phyloP scores from a whole-genome alignment of 768 basidiomycete genomes.

The Mycena maculata region DNA sequence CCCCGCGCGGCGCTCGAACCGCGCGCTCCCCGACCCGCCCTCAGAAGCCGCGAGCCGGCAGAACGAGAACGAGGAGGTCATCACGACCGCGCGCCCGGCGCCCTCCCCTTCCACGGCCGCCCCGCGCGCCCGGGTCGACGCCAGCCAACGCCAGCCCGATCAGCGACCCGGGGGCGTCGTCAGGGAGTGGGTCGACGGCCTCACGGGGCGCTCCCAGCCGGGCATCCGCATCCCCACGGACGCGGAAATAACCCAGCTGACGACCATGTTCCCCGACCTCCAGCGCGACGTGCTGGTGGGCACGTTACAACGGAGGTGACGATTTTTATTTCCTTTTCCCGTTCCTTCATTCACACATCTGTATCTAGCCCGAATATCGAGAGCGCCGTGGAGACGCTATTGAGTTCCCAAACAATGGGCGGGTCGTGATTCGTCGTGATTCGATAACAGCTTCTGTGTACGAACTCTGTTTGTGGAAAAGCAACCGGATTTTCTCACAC shows the following conservation, averaged over 20 bases:
- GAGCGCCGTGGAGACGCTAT: constrained; percentile 82
- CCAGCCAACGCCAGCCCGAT: constrained; percentile 37
- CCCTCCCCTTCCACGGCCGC: constrained; percentile 35
- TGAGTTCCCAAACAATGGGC: constrained; percentile 57
- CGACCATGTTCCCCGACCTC: constrained; percentile 86
- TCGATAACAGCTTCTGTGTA: not conserved
- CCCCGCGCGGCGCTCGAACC: constrained; percentile 73
- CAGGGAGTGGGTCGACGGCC: constrained; percentile 83
- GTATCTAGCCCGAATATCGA: constrained; percentile 76
- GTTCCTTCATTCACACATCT: constrained; percentile 18
- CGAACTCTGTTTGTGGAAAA: not conserved
- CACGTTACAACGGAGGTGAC: constrained; percentile 84
- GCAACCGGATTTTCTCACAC: constrained; percentile 1
- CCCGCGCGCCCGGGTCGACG: constrained; percentile 34
- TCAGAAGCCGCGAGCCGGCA: constrained; percentile 39
- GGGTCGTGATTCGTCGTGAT: not conserved
- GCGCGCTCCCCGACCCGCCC: constrained; percentile 75
- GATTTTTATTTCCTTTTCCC: constrained; percentile 33
- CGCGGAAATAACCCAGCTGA: constrained; percentile 78
- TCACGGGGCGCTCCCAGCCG: constrained; percentile 71
- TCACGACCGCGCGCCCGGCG: constrained; percentile 68
- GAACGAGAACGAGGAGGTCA: constrained; percentile 69
- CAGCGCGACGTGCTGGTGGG: constrained; percentile 78
- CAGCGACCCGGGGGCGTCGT: constrained; percentile 56
- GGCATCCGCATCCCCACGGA: constrained; percentile 80